phyloP scores from a whole-genome alignment of 1,284 basidiomycete species.

The Jaminaea rosea region DNA sequence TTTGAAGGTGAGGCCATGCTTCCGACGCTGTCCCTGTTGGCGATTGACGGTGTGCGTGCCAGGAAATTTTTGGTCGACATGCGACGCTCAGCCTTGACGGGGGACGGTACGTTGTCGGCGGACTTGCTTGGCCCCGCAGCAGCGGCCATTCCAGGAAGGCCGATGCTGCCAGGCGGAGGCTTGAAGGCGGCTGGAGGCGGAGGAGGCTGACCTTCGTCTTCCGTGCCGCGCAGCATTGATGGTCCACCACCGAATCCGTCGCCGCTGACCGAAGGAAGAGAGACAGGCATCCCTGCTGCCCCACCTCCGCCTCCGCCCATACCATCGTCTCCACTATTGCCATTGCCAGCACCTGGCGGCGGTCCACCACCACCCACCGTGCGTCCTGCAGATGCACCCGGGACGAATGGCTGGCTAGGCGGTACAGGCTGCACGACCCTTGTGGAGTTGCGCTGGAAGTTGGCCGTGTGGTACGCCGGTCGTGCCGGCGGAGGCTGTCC shows the following conservation, averaged over 20 bases:
- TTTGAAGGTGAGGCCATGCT: not conserved
- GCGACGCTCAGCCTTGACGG: slow-evolving; percentile 10
- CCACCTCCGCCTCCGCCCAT: too few relatives aligned
- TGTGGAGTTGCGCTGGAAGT: slow-evolving; percentile 36
- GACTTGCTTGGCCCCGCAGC: slow-evolving; percentile 1
- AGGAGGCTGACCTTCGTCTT: too few relatives aligned
- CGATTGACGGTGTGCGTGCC: slow-evolving; percentile 34
- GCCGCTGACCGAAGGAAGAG: too few relatives aligned
- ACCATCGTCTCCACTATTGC: too few relatives aligned
- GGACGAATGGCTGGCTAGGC: not conserved
- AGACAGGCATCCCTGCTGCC: not conserved
- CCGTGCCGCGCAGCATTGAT: too few relatives aligned
- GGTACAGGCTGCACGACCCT: slow-evolving; percentile 17
- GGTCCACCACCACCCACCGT: not conserved
- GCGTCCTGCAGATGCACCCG: too few relatives aligned
- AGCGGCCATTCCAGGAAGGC: slow-evolving; percentile 13
- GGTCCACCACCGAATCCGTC: too few relatives aligned
- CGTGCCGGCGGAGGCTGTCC: slow-evolving; percentile 35
- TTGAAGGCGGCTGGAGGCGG: too few relatives aligned
- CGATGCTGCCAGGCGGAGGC: slow-evolving; percentile 14
- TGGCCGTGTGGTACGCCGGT: slow-evolving; percentile 27
- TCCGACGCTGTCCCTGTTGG: slow-evolving; percentile 8
- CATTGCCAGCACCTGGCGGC: not conserved
- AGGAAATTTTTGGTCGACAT: slow-evolving; percentile 34
- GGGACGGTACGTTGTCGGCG: slow-evolving; percentile 6